Evolutionary conservation across 495 filamentous ascomycete species (phyloP).

Genomic region (Baudoinia panamericana): DNA sequence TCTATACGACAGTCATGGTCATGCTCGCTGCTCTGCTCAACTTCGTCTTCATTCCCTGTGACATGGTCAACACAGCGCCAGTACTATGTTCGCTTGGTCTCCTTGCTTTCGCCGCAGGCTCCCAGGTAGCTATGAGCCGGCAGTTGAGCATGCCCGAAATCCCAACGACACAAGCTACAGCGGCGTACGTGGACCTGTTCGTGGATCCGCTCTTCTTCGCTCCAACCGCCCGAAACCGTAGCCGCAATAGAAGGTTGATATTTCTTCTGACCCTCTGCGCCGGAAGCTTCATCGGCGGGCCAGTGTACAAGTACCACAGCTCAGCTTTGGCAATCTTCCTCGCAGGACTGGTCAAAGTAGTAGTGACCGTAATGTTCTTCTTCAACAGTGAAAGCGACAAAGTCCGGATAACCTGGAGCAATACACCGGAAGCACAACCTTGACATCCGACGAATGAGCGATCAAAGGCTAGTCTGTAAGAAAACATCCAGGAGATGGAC

Average conservation of each 20-base stretch:
- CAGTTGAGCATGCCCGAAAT: conserved; percentile 46
- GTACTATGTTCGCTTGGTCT: conserved; percentile 21
- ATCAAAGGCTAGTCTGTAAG: too few relatives aligned
- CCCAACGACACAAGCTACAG: conserved; percentile 51
- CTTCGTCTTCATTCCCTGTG: neutral
- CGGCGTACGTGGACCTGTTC: conserved; percentile 47
- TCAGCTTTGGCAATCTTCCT: neutral
- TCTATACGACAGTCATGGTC: conserved; percentile 31
- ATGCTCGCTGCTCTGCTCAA: neutral
- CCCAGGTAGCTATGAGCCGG: conserved; percentile 45
- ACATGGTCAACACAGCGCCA: neutral
- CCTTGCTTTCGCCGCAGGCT: conserved; percentile 43
- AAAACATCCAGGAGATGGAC: too few relatives aligned
- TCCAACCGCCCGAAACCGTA: neutral
- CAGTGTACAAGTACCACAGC: neutral
- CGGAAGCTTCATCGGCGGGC: neutral
- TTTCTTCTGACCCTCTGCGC: neutral
- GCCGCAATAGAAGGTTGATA: neutral
- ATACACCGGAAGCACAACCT: too few relatives aligned
- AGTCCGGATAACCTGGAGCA: too few relatives aligned
- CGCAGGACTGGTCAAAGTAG: neutral
- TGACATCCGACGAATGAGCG: too few relatives aligned
- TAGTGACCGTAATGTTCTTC: neutral
- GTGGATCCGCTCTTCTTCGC: conserved; percentile 32
- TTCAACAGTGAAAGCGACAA: too few relatives aligned